These are phyloP conservation scores for Epichloe typhina DNA, from an alignment of 2,329 filamentous ascomycete species.

Conservation along the genomic window DNA sequence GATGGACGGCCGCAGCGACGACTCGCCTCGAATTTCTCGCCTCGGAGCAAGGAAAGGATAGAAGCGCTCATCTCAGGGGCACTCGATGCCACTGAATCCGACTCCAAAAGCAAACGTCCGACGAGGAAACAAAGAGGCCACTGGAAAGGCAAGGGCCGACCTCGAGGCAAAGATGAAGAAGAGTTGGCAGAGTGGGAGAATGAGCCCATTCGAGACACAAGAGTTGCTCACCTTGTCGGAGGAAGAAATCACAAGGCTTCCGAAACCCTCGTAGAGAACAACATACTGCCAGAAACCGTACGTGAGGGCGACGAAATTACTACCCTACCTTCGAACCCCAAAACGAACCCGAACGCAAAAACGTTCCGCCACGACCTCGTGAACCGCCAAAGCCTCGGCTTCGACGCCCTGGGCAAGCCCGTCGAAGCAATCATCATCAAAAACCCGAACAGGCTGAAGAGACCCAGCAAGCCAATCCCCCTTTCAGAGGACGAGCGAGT, in stretches of 20 bases:
- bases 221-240: background rate
- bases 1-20: conserved; percentile 8
- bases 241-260: background rate
- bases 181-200: conserved; percentile 7
- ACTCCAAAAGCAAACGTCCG: background rate
- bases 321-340: background rate
- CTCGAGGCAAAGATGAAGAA: background rate
- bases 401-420: conserved; percentile 21
- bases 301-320: background rate
- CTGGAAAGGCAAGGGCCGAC: conserved; percentile 1
- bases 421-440: conserved; percentile 35
- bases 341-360: background rate
- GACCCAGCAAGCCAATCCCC: conserved; percentile 6
- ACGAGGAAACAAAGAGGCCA: background rate
- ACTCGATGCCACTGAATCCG: background rate
- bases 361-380: conserved; percentile 16
- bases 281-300: background rate
- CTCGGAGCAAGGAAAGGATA: conserved; percentile 12
- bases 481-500: conserved; percentile 11
- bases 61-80: conserved; percentile 13
- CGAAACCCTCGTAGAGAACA: background rate
- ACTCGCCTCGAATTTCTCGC: conserved; percentile 13
- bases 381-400: conserved; percentile 16
- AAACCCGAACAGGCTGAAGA: conserved; percentile 20
- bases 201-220: background rate